Conservation (phyloP, 2,329 filamentous ascomycete species). For the Epichloe glyceriae region DNA sequence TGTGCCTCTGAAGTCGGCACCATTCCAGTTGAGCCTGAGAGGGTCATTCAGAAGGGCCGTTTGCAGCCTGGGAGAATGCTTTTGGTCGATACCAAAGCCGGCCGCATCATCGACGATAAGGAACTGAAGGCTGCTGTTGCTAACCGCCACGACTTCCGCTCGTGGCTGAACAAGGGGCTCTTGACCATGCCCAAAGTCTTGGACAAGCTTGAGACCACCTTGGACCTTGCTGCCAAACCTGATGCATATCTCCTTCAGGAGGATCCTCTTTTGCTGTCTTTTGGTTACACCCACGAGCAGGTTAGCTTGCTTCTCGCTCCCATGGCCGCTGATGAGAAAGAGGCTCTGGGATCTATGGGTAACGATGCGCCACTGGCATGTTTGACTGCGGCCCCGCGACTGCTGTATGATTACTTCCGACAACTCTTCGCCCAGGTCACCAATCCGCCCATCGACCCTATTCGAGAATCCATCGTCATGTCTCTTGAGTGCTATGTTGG, state of each 20-base stretch:
- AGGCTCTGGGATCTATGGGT: constrained; percentile 93
- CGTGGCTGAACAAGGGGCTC: constrained; percentile 78
- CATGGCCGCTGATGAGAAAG: constrained; percentile 96
- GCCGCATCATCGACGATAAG: constrained; percentile 85
- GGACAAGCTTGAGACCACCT: constrained; percentile 42
- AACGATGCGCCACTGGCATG: constrained; percentile 91
- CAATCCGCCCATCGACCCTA: constrained; percentile 94
- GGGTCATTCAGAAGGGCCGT: constrained; percentile 82
- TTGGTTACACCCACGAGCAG: constrained; percentile 92
- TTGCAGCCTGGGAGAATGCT: constrained; percentile 93
- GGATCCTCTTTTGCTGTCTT: constrained; percentile 72
- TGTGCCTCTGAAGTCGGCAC: constrained; percentile 95
- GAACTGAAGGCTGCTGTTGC: constrained; percentile 84
- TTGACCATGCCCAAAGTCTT: constrained; percentile 68
- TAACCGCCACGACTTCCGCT: constrained; percentile 73
- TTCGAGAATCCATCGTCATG: constrained; percentile 96
- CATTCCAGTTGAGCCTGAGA: constrained; percentile 80
- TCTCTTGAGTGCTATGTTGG: constrained; percentile 93
- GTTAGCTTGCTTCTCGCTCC: constrained; percentile 82
- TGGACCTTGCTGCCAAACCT: constrained; percentile 54
- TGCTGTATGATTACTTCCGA: constrained; percentile 93
- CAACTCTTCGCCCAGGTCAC: constrained; percentile 97
- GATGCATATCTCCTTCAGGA: constrained; percentile 64
- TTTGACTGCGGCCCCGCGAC: constrained; percentile 74
- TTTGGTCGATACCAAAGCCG: constrained; percentile 77